Percentiles rank a stretch among this genome's conserved stretches.
Conservation (phyloP, 2,329 filamentous ascomycete genomes). For the Sporothrix luriei region DNA sequence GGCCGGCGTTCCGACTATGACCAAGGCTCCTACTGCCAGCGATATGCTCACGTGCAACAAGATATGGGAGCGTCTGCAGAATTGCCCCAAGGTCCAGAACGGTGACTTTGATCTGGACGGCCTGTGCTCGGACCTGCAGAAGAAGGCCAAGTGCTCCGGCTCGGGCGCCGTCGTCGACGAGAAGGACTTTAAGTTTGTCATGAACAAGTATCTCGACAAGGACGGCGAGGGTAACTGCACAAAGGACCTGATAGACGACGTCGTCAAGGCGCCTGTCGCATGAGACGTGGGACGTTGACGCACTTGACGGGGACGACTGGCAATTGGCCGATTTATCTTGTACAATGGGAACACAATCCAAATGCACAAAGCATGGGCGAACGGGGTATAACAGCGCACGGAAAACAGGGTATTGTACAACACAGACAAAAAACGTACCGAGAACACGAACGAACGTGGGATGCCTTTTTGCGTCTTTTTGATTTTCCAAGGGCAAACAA, state of each 20-base stretch:
- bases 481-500: background rate
- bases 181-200: conserved; percentile 80
- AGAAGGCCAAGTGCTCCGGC: conserved; percentile 94
- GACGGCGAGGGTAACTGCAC: conserved; percentile 27
- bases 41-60: conserved; percentile 82
- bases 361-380: conserved; percentile 20
- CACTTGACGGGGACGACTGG: background rate
- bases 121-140: conserved; percentile 87
- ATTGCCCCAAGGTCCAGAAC: conserved; percentile 81
- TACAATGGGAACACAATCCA: conserved; percentile 15
- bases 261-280: background rate
- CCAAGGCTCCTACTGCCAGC: conserved; percentile 41
- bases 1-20: conserved; percentile 57
- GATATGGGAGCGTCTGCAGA: conserved; percentile 91
- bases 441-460: conserved; percentile 8
- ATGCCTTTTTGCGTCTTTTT: background rate
- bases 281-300: background rate
- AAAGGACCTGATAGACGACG: conserved; percentile 19
- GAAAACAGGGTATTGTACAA: conserved; percentile 20
- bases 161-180: conserved; percentile 86
- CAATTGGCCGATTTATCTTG: background rate
- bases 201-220: conserved; percentile 64
- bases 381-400: background rate
- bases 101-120: conserved; percentile 93
- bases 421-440: conserved; percentile 13